Conservation (phyloP, 2,329 filamentous ascomycete genomes). For the Leptographium procerum region DNA sequence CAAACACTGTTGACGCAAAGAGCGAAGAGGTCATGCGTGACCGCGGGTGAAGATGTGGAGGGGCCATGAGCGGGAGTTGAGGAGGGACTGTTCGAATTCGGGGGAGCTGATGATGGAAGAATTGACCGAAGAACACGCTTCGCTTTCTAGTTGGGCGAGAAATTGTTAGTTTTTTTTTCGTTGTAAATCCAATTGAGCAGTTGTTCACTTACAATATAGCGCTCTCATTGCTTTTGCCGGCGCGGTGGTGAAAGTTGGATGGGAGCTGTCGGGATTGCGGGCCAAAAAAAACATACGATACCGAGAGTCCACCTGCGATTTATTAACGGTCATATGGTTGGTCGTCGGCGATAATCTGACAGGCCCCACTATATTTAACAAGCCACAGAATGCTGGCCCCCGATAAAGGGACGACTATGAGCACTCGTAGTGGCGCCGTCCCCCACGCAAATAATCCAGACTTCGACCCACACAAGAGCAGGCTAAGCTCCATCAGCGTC, state of each 20-base stretch:
- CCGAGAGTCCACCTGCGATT: background rate
- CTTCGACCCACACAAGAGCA: background rate
- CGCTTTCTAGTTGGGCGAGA: background rate
- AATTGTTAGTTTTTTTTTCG: background rate
- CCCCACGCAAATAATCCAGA: background rate
- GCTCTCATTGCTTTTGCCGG: background rate
- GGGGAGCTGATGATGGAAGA: background rate
- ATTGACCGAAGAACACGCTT: background rate
- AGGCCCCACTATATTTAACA: background rate
- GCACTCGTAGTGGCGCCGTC: background rate
- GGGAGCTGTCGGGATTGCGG: background rate
- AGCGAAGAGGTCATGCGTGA: slow-evolving; percentile 88
- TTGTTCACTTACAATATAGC: background rate
- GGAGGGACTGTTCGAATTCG: slow-evolving; percentile 10
- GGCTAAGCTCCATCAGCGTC: background rate
- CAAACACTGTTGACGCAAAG: slow-evolving; percentile 83
- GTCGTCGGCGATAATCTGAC: background rate
- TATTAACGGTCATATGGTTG: background rate
- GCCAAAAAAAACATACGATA: slow-evolving; percentile 1
- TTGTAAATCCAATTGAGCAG: background rate
- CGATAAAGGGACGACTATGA: too few species aligned
- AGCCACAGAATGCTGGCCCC: background rate
- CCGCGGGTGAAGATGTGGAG: slow-evolving; percentile 82
- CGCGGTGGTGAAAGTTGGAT: background rate
- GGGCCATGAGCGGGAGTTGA: slow-evolving; percentile 52